Evolutionary conservation across 2,329 filamentous ascomycete species (phyloP).

Genomic region (Diaporthe caulivora): DNA sequence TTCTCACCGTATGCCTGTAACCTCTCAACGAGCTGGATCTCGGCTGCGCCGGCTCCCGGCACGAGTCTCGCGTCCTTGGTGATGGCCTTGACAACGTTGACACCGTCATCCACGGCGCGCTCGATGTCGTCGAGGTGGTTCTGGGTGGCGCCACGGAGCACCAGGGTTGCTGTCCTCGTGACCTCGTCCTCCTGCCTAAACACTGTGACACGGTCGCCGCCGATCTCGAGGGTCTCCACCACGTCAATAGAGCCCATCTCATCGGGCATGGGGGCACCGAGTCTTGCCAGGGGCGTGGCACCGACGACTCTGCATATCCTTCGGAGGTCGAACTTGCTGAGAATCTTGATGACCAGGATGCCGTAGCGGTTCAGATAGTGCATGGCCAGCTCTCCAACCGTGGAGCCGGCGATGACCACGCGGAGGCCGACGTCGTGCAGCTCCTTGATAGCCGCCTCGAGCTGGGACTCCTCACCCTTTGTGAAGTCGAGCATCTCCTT

Average conservation of each 20-base stretch:
- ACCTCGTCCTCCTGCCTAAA: conserved; percentile 96
- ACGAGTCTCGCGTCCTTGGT: conserved; percentile 93
- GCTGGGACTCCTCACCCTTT: conserved; percentile 93
- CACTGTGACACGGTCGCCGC: conserved; percentile 96
- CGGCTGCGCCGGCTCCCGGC: conserved; percentile 92
- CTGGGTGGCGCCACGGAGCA: conserved; percentile 94
- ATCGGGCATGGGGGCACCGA: conserved; percentile 99
- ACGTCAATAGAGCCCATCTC: conserved; percentile 97
- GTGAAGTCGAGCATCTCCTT: conserved; percentile 99
- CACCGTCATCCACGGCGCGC: conserved; percentile 95
- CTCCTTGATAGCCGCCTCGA: conserved; percentile 94
- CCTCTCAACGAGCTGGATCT: conserved; percentile 92
- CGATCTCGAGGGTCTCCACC: conserved; percentile 97
- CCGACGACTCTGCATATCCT: conserved; percentile 96
- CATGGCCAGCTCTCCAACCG: conserved; percentile 94
- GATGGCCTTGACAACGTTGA: conserved; percentile 98
- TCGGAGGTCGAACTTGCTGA: conserved; percentile 98
- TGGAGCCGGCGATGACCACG: conserved; percentile 91
- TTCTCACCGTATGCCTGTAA: conserved; percentile 92
- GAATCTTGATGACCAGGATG: conserved; percentile 95
- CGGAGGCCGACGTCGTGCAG: conserved; percentile 93
- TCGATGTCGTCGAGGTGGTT: conserved; percentile 98
- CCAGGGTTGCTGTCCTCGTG: conserved; percentile 93
- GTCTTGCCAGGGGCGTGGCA: conserved; percentile 92
- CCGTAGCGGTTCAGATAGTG: conserved; percentile 98